phyloP scores from a whole-genome alignment of 2,329 filamentous ascomycete genomes.

The Fusarium lyarnte region DNA sequence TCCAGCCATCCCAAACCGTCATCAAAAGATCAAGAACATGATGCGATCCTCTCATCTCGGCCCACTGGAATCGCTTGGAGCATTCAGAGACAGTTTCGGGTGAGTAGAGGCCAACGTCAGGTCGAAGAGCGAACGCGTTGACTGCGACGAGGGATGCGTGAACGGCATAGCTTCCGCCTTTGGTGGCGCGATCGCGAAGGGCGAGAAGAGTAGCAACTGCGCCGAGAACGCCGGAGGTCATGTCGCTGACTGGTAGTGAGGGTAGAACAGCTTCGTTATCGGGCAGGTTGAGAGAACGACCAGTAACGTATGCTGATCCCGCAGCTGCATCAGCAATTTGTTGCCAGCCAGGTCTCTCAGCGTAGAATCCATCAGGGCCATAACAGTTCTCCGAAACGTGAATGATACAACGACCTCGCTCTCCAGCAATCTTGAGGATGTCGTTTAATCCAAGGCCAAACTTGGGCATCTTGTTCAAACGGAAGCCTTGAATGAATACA shows the following conservation, averaged over 20 bases:
- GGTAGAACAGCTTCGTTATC: constrained; percentile 35
- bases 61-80: constrained; percentile 15
- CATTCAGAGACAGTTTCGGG: constrained; percentile 2
- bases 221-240: constrained; percentile 48
- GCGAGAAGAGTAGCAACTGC: constrained; percentile 47
- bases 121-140: constrained; percentile 4
- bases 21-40: constrained; percentile 20
- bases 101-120: constrained; percentile 1
- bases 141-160: constrained; percentile 8
- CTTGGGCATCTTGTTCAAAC: constrained; percentile 26
- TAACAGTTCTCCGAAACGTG: constrained; percentile 76
- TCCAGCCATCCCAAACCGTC: constrained; percentile 16
- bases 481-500: constrained; percentile 17
- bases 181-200: constrained; percentile 44
- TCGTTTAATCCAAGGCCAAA: constrained; percentile 13
- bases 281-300: background rate
- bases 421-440: constrained; percentile 21
- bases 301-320: constrained; percentile 14
- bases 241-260: constrained; percentile 46
- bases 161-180: constrained; percentile 24
- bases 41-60: constrained; percentile 15
- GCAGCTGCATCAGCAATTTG: constrained; percentile 65
- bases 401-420: constrained; percentile 66
- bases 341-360: constrained; percentile 70
- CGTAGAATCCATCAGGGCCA: constrained; percentile 65